Conservation (phyloP, 176 grass and related monocot species). For the Carex parvula region DNA sequence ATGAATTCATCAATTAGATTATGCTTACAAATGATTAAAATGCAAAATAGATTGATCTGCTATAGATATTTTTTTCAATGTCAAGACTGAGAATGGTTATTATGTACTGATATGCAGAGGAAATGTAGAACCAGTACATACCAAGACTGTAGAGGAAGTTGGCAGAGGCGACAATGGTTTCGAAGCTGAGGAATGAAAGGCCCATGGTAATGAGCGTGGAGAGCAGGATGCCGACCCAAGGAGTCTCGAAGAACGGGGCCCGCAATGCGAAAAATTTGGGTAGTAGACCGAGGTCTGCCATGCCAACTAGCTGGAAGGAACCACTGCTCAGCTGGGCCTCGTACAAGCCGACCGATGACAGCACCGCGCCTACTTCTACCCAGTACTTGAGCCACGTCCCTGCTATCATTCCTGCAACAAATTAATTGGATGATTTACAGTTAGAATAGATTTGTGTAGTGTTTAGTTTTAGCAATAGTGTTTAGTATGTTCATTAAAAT, state of each 20-base stretch:
- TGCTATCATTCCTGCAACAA: constrained; percentile 50
- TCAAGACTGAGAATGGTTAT: not conserved
- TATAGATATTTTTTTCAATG: not conserved
- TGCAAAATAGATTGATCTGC: not conserved
- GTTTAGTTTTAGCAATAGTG: too few species aligned
- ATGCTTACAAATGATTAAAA: not conserved
- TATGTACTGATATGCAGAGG: not conserved
- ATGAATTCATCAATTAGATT: not conserved
- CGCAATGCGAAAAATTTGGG: constrained; percentile 46
- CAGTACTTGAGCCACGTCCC: constrained; percentile 84
- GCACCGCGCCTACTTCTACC: constrained; percentile 89
- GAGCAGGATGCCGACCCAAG: constrained; percentile 64
- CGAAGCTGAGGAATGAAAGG: constrained; percentile 87
- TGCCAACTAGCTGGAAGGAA: constrained; percentile 86
- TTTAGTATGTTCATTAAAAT: too few species aligned
- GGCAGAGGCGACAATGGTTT: constrained; percentile 66
- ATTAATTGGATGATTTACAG: not conserved
- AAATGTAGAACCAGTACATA: not conserved
- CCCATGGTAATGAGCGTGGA: constrained; percentile 59
- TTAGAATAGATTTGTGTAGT: not conserved
- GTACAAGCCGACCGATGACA: constrained; percentile 80
- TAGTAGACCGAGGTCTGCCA: constrained; percentile 83
- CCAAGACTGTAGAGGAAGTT: constrained; percentile 95
- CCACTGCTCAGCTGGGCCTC: constrained; percentile 72
- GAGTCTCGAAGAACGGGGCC: constrained; percentile 50